Percentiles rank a stretch among this genome's conserved stretches.
These are phyloP conservation scores for Pseudofabraea citricarpa DNA, from an alignment of 2,329 filamentous ascomycete species.

Conservation along the genomic window DNA sequence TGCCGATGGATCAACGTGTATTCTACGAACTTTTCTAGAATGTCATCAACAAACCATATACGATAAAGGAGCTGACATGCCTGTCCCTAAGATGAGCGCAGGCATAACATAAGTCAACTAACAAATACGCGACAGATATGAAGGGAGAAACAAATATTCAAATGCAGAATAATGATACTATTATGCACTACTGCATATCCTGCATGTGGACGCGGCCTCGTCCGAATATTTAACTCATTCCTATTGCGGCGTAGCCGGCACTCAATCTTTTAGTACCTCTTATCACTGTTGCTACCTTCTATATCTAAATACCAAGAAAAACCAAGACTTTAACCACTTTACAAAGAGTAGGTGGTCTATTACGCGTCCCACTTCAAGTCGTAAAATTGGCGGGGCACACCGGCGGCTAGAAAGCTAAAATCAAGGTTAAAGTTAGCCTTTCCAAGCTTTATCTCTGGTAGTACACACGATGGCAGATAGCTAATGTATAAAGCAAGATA, in stretches of 20 bases:
- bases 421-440: too few relatives aligned
- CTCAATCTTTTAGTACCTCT: neutral
- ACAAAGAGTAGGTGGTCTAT: constrained; percentile 1
- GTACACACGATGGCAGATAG: too few relatives aligned
- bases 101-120: neutral
- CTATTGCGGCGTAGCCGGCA: neutral
- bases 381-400: too few relatives aligned
- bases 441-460: too few relatives aligned
- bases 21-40: neutral
- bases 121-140: neutral
- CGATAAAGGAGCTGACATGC: neutral
- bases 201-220: neutral
- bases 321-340: neutral
- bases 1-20: neutral
- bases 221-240: neutral
- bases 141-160: neutral
- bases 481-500: too few relatives aligned
- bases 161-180: neutral
- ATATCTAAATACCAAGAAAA: constrained; percentile 1
- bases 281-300: neutral
- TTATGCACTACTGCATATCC: neutral
- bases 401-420: too few relatives aligned
- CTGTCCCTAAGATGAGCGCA: neutral
- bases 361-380: too few relatives aligned
- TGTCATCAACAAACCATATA: neutral